These are phyloP conservation scores for Bassia scoparia DNA, from an alignment of 148 eudicot genomes.

Conservation along the genomic window DNA sequence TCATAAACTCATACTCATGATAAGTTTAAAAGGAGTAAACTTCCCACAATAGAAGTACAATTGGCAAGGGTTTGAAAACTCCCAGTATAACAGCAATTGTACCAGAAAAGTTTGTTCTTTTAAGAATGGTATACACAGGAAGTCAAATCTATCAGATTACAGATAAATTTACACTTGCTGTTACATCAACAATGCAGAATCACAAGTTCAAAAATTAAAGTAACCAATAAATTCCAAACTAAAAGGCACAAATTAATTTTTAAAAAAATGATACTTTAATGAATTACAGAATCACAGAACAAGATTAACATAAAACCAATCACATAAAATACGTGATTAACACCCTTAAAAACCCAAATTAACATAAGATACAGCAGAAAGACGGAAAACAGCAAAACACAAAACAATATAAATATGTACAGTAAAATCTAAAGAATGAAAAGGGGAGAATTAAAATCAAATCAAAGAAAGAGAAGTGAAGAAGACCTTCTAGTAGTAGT, in stretches of 20 bases:
- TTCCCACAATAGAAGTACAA: neutral
- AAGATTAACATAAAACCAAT: constrained; percentile 16
- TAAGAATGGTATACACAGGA: neutral
- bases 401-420: no score
- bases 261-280: neutral
- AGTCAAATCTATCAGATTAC: constrained; percentile 14
- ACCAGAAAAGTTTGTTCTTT: neutral
- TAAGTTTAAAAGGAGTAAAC: constrained; percentile 1
- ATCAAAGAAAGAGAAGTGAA: neutral
- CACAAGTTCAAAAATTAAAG: constrained; percentile 1
- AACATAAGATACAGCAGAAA: constrained; percentile 18
- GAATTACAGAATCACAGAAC: neutral
- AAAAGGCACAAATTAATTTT: neutral
- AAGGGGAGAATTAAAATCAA: neutral
- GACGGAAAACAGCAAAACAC: no score
- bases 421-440: constrained; percentile 1
- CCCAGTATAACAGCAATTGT: neutral
- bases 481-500: constrained; percentile 33
- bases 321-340: neutral
- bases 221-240: neutral
- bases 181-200: constrained; percentile 14
- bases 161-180: neutral
- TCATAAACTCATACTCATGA: neutral
- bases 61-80: neutral
- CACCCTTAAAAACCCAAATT: constrained; percentile 17